A percentile compares a stretch with the other conserved stretches of the same genome.
phyloP scores from a whole-genome alignment of 805 yeast species.

The Lipomyces spencermartinsiae region DNA sequence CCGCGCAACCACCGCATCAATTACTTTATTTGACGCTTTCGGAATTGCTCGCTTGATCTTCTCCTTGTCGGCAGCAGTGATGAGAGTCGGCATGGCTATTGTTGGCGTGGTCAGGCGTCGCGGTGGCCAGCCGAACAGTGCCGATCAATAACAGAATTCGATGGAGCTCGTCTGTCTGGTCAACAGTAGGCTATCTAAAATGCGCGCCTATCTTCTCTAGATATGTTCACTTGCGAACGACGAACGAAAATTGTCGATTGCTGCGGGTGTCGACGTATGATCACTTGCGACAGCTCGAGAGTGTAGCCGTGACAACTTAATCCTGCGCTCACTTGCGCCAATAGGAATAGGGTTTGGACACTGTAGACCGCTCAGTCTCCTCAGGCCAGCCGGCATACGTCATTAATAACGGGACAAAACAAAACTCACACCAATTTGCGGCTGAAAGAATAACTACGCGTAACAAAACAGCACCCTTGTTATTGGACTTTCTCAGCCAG shows the following conservation, averaged over 20 bases:
- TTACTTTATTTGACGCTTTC: conserved; percentile 80
- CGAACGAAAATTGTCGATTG: neutral
- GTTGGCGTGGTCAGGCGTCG: neutral
- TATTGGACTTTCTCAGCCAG: neutral
- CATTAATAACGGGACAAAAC: neutral
- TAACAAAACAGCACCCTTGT: neutral
- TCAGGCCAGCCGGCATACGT: too few species aligned
- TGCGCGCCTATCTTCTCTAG: neutral
- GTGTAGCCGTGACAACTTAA: neutral
- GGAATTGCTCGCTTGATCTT: conserved; percentile 89
- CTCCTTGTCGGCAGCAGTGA: conserved; percentile 75
- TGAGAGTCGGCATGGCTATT: conserved; percentile 33
- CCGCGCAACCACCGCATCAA: conserved; percentile 90
- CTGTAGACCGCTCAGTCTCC: too few species aligned
- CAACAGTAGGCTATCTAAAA: neutral
- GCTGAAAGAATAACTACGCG: too few species aligned
- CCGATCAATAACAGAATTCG: neutral
- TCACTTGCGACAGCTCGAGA: neutral
- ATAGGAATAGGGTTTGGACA: neutral
- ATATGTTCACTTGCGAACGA: neutral
- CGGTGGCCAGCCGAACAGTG: neutral
- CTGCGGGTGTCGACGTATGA: neutral
- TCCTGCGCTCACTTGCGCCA: neutral
- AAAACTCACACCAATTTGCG: too few species aligned
- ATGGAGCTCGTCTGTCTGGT: neutral